Conservation (phyloP, 306 rosid species). For the Trifolium dubium region DNA sequence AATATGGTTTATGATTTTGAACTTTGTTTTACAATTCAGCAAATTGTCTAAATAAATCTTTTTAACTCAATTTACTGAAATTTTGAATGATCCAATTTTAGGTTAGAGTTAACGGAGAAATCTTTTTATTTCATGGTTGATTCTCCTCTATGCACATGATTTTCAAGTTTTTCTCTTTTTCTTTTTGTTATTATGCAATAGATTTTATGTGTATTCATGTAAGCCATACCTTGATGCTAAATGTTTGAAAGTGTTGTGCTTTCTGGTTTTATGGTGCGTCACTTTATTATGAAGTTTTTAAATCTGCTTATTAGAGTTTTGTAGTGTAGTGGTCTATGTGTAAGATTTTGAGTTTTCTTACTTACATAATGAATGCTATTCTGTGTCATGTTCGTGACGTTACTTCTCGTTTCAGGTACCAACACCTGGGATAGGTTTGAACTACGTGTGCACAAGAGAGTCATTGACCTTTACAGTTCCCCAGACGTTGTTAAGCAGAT, state of each 20-base stretch:
- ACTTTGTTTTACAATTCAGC: not conserved
- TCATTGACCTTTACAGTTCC: constrained; percentile 89
- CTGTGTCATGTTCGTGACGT: not conserved
- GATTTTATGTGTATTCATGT: no score
- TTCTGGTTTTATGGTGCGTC: no score
- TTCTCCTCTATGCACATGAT: not conserved
- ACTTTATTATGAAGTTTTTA: no score
- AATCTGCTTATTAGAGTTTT: not conserved
- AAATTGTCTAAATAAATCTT: not conserved
- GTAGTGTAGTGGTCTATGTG: not conserved
- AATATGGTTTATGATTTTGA: not conserved
- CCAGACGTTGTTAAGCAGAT: constrained; percentile 93
- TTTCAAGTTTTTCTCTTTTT: not conserved
- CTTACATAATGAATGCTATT: not conserved
- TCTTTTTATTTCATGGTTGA: not conserved
- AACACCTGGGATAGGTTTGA: constrained; percentile 94
- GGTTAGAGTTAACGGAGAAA: no score
- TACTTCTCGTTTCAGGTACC: constrained; percentile 58
- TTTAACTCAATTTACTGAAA: no score
- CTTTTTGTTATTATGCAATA: not conserved
- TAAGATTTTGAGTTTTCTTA: not conserved
- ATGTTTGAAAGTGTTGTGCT: no score
- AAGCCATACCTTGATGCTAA: no score
- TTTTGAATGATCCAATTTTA: no score
- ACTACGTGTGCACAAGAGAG: constrained; percentile 92